phyloP scores from a whole-genome alignment of 768 basidiomycete species.

The Tricholoma sp. region DNA sequence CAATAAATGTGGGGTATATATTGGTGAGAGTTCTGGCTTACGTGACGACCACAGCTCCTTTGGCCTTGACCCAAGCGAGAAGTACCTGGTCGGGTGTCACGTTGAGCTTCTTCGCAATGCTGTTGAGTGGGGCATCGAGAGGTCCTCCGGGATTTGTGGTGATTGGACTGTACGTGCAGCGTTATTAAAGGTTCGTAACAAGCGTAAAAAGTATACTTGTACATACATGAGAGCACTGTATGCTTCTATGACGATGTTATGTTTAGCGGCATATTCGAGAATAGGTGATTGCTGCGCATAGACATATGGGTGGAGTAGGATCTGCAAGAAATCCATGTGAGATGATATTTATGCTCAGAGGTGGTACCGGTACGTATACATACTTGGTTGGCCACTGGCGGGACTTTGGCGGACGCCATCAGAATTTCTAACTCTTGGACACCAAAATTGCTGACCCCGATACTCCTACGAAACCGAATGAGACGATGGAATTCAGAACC shows the following conservation, averaged over 20 bases:
- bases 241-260: slow-evolving; percentile 66
- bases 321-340: slow-evolving; percentile 31
- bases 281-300: slow-evolving; percentile 46
- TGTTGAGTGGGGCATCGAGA: slow-evolving; percentile 52
- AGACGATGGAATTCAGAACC: neutral
- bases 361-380: slow-evolving; percentile 6
- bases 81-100: slow-evolving; percentile 63
- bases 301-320: slow-evolving; percentile 69
- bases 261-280: slow-evolving; percentile 49
- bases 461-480: slow-evolving; percentile 41
- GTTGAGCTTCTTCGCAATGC: slow-evolving; percentile 45
- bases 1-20: neutral
- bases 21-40: slow-evolving; percentile 18
- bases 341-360: neutral
- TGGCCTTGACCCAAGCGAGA: slow-evolving; percentile 67
- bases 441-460: slow-evolving; percentile 69
- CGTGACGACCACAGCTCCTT: slow-evolving; percentile 64
- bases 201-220: neutral
- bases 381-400: slow-evolving; percentile 68
- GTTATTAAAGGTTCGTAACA: neutral
- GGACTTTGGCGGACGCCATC: slow-evolving; percentile 54
- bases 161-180: slow-evolving; percentile 46
- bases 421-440: slow-evolving; percentile 49
- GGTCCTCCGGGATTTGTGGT: slow-evolving; percentile 58
- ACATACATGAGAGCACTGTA: slow-evolving; percentile 64